phyloP scores from a whole-genome alignment of 371 early-diverging fungal species.

The Mucor saturninus region DNA sequence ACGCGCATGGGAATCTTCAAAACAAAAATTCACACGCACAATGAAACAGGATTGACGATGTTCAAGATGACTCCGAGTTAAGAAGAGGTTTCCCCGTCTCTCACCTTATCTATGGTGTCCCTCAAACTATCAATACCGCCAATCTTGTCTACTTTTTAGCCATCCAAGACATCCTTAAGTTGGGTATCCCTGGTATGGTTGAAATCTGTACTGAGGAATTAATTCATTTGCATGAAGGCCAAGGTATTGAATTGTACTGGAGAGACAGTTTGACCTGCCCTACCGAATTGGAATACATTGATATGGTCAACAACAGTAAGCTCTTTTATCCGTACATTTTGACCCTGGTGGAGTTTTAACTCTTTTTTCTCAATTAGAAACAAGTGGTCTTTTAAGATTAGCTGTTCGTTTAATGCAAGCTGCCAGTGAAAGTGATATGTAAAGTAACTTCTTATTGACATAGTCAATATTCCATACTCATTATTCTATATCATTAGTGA shows the following conservation, averaged over 20 bases:
- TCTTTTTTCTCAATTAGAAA: constrained; percentile 63
- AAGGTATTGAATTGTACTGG: constrained; percentile 91
- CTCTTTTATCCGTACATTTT: constrained; percentile 1
- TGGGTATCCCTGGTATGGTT: constrained; percentile 73
- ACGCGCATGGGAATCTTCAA: too few species aligned
- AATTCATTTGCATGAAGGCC: constrained; percentile 90
- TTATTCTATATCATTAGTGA: constrained; percentile 46
- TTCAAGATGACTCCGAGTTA: constrained; percentile 90
- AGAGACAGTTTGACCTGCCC: constrained; percentile 80
- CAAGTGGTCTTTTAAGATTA: constrained; percentile 92
- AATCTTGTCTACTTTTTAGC: constrained; percentile 96
- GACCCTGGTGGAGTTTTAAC: constrained; percentile 1
- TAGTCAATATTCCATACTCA: too few species aligned
- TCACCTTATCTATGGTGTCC: constrained; percentile 92
- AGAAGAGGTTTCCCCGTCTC: constrained; percentile 95
- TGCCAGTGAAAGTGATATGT: constrained; percentile 58
- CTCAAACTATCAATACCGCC: constrained; percentile 93
- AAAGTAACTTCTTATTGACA: constrained; percentile 15
- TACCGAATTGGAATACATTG: constrained; percentile 82
- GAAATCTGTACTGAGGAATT: constrained; percentile 91
- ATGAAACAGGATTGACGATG: constrained; percentile 62
- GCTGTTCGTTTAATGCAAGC: constrained; percentile 92
- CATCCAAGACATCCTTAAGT: constrained; percentile 71
- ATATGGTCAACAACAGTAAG: constrained; percentile 92
- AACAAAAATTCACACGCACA: neutral